phyloP scores from a whole-genome alignment of 495 filamentous ascomycete species.

The Tuber melanosporum region DNA sequence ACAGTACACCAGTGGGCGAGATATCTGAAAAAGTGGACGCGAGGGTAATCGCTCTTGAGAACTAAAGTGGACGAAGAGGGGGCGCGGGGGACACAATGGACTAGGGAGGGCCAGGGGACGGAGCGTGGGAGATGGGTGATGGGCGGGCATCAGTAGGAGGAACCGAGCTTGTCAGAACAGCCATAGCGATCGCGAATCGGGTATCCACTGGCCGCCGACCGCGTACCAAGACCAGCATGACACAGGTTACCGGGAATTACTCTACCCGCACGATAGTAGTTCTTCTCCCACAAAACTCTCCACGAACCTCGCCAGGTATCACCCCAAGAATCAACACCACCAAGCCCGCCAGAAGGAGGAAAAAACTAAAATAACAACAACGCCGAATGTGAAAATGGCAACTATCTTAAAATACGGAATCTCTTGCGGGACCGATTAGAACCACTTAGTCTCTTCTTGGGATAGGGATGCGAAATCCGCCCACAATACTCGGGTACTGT shows the following conservation, averaged over 20 bases:
- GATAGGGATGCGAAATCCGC: conserved; percentile 52
- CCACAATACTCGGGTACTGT: no score
- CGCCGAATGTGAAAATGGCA: neutral
- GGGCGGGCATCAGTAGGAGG: neutral
- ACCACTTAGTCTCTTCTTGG: conserved; percentile 43
- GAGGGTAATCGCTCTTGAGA: neutral
- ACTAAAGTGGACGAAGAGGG: neutral
- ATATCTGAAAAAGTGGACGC: neutral
- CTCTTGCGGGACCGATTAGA: neutral
- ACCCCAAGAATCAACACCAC: neutral
- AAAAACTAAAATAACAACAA: neutral
- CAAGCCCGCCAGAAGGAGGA: neutral
- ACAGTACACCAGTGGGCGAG: neutral
- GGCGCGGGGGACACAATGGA: neutral
- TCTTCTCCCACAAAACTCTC: neutral
- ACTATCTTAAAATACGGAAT: neutral
- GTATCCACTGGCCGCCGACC: neutral
- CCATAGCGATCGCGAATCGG: neutral
- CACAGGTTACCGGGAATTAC: neutral
- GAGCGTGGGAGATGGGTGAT: neutral
- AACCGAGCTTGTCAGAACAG: neutral
- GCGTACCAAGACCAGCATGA: neutral
- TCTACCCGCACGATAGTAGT: neutral
- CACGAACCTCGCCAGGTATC: neutral
- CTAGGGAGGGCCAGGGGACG: neutral